Conservation (phyloP, 2,329 filamentous ascomycete species). For the Cladosporium oxysporum region DNA sequence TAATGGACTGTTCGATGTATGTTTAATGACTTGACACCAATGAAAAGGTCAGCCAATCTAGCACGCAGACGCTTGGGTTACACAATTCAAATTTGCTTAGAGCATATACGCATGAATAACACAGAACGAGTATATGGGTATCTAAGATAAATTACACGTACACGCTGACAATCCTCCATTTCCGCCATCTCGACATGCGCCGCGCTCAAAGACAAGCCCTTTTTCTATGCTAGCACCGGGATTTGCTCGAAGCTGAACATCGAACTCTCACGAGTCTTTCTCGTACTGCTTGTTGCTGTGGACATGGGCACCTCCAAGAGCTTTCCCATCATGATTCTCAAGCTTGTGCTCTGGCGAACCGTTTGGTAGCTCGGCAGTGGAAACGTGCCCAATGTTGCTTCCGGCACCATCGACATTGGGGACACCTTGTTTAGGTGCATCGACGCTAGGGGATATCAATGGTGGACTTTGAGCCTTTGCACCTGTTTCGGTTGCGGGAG, state of each 20-base stretch:
- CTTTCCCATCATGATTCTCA: conserved; percentile 26
- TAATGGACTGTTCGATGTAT: not conserved
- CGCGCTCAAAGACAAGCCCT: not conserved
- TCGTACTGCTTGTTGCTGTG: conserved; percentile 17
- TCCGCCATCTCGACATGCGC: not conserved
- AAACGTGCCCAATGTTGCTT: conserved; percentile 32
- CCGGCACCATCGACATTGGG: conserved; percentile 27
- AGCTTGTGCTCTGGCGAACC: conserved; percentile 44
- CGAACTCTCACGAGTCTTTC: not conserved
- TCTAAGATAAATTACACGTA: not conserved
- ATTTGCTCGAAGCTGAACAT: not conserved
- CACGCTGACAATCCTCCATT: not conserved
- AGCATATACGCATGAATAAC: not conserved
- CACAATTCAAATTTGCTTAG: not conserved
- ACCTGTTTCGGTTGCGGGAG: not conserved
- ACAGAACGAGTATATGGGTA: not conserved
- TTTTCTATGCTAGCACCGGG: not conserved
- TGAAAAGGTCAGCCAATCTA: not conserved
- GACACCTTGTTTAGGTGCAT: not conserved
- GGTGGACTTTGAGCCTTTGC: not conserved
- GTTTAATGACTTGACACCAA: not conserved
- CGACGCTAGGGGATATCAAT: not conserved
- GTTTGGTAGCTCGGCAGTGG: conserved; percentile 45
- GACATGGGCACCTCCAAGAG: conserved; percentile 3
- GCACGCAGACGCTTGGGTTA: not conserved